These are phyloP conservation scores for Trichoderma sp. DNA, from an alignment of 2,329 filamentous ascomycete genomes.

Conservation along the genomic window DNA sequence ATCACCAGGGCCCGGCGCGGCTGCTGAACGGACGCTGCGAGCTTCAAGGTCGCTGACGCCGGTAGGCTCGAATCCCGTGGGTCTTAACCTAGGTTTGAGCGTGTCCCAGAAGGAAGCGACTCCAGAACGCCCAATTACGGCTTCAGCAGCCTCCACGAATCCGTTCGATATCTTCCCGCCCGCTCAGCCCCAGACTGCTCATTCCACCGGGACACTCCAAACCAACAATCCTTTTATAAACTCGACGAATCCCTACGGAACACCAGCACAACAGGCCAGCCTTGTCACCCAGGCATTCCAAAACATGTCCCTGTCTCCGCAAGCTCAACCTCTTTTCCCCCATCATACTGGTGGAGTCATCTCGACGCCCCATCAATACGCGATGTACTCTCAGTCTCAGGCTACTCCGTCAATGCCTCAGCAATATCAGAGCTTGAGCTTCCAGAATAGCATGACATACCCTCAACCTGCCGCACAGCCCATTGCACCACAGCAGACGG, in stretches of 20 bases:
- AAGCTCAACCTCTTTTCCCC: slow-evolving; percentile 66
- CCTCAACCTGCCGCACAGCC: slow-evolving; percentile 38
- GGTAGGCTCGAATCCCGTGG: slow-evolving; percentile 41
- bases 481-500: slow-evolving; percentile 42
- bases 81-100: slow-evolving; percentile 37
- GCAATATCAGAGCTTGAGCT: slow-evolving; percentile 41
- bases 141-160: slow-evolving; percentile 58
- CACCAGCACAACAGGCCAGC: slow-evolving; percentile 43
- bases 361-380: slow-evolving; percentile 43
- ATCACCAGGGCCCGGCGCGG: slow-evolving; percentile 38
- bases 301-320: slow-evolving; percentile 65
- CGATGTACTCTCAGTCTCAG: slow-evolving; percentile 45
- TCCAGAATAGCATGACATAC: slow-evolving; percentile 48
- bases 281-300: slow-evolving; percentile 70
- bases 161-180: slow-evolving; percentile 65
- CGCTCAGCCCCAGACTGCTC: slow-evolving; percentile 61
- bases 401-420: slow-evolving; percentile 45
- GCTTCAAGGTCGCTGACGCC: slow-evolving; percentile 57
- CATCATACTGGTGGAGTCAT: slow-evolving; percentile 69
- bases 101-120: slow-evolving; percentile 32
- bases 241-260: slow-evolving; percentile 71
- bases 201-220: slow-evolving; percentile 63
- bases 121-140: slow-evolving; percentile 41
- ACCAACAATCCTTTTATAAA: slow-evolving; percentile 57
- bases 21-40: slow-evolving; percentile 51